A percentile compares a stretch with the other conserved stretches of the same genome.
Evolutionary conservation across 2,329 filamentous ascomycete genomes (phyloP).

Genomic region (Colletotrichum lindemuthianum): DNA sequence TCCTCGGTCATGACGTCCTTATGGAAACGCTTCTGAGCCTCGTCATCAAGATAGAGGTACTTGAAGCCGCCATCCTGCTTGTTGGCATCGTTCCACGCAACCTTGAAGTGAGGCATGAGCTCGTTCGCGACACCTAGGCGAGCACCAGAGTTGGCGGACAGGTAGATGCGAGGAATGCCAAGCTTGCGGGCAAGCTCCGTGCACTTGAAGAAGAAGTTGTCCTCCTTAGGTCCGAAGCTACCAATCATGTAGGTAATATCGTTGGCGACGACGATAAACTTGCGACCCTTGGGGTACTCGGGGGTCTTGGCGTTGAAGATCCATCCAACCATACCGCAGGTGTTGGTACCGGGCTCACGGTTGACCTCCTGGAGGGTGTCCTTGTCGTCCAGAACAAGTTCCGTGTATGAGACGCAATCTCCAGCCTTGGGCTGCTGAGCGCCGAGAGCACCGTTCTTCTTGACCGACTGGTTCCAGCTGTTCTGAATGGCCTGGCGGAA

Average conservation of each 20-base stretch:
- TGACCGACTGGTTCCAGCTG: slow-evolving; percentile 82
- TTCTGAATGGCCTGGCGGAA: slow-evolving; percentile 99
- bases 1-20: slow-evolving; percentile 81
- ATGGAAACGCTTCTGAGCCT: slow-evolving; percentile 87
- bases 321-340: slow-evolving; percentile 98
- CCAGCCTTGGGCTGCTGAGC: slow-evolving; percentile 86
- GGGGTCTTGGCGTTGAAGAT: slow-evolving; percentile 93
- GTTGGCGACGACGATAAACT: slow-evolving; percentile 97
- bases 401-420: slow-evolving; percentile 92
- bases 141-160: slow-evolving; percentile 98
- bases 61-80: slow-evolving; percentile 93
- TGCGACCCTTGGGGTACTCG: slow-evolving; percentile 91
- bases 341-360: slow-evolving; percentile 94
- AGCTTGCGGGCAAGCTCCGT: slow-evolving; percentile 94
- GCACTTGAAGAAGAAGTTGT: slow-evolving; percentile 99
- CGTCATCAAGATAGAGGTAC: slow-evolving; percentile 92
- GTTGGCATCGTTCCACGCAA: slow-evolving; percentile 89
- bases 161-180: slow-evolving; percentile 95
- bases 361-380: slow-evolving; percentile 94
- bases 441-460: slow-evolving; percentile 77
- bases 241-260: slow-evolving; percentile 99
- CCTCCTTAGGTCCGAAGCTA: slow-evolving; percentile 95
- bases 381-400: slow-evolving; percentile 93
- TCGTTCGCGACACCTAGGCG: slow-evolving; percentile 97
- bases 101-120: slow-evolving; percentile 95